phyloP scores from a whole-genome alignment of 2,329 filamentous ascomycete species.

The Neoarthrinium moseri region DNA sequence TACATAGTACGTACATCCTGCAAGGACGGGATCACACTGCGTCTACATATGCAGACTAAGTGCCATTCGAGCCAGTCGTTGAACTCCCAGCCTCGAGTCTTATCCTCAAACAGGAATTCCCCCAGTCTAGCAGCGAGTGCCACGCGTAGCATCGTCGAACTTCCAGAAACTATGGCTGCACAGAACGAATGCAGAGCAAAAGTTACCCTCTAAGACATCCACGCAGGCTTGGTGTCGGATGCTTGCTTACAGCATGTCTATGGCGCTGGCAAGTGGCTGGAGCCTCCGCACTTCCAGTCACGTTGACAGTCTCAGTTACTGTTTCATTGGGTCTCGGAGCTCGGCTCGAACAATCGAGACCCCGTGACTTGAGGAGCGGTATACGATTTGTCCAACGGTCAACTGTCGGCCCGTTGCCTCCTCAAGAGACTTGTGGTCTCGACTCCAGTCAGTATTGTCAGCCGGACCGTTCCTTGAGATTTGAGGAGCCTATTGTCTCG shows the following conservation, averaged over 20 bases:
- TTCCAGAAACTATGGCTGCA: too few relatives aligned
- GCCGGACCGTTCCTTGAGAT: not conserved
- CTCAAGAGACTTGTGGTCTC: not conserved
- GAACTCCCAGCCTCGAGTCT: too few relatives aligned
- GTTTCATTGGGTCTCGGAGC: not conserved
- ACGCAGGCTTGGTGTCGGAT: not conserved
- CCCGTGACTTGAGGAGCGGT: constrained; percentile 7
- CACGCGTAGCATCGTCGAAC: too few relatives aligned
- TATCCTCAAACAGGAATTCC: too few relatives aligned
- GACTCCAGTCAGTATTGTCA: not conserved
- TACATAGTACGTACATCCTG: too few relatives aligned
- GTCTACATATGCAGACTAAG: not conserved
- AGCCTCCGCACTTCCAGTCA: constrained; percentile 1
- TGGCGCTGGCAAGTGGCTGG: not conserved
- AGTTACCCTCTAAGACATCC: not conserved
- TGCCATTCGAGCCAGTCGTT: not conserved
- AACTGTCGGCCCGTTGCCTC: constrained; percentile 2
- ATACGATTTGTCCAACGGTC: constrained; percentile 4
- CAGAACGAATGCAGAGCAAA: too few relatives aligned
- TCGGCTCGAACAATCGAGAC: not conserved
- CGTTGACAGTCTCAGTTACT: not conserved
- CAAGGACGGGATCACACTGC: constrained; percentile 6
- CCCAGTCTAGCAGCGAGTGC: too few relatives aligned
- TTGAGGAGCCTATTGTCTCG: not conserved
- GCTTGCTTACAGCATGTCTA: not conserved